Evolutionary conservation across 768 basidiomycete species (phyloP).

Genomic region (Calvatia gigantea): DNA sequence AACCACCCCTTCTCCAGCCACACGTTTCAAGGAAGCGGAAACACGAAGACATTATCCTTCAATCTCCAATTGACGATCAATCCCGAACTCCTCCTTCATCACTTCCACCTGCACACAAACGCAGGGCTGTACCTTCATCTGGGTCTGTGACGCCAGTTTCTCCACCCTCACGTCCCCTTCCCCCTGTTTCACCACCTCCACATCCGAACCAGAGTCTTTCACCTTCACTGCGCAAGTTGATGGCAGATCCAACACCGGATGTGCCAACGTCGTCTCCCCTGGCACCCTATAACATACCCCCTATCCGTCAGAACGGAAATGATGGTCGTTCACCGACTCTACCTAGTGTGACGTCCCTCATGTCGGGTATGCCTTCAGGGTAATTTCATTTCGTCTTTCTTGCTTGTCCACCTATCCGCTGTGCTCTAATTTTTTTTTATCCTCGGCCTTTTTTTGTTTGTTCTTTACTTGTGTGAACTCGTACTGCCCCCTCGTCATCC

Average conservation of each 20-base stretch:
- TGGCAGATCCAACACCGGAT: constrained; percentile 53
- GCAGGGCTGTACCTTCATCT: constrained; percentile 19
- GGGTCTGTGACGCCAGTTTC: constrained; percentile 27
- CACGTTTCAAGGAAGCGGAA: constrained; percentile 44
- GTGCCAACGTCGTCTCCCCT: constrained; percentile 35
- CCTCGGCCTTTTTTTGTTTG: neutral
- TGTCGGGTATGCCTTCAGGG: constrained; percentile 13
- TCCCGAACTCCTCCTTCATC: constrained; percentile 24
- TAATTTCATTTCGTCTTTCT: neutral
- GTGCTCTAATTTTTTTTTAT: neutral
- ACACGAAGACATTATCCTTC: constrained; percentile 33
- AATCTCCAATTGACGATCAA: constrained; percentile 22
- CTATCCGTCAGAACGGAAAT: constrained; percentile 22
- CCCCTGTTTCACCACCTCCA: constrained; percentile 24
- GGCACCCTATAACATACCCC: constrained; percentile 28
- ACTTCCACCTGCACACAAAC: constrained; percentile 20
- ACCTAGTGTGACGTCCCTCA: constrained; percentile 22
- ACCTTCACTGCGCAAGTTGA: constrained; percentile 55
- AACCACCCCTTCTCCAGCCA: constrained; percentile 27
- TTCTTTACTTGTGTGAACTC: neutral
- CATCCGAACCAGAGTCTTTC: constrained; percentile 47
- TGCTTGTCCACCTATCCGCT: neutral
- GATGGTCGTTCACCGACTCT: constrained; percentile 23
- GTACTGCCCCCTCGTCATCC: neutral
- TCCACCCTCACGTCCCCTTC: constrained; percentile 4